Conservation (phyloP, 2,329 filamentous ascomycete species). For the Myotisia sp. region DNA sequence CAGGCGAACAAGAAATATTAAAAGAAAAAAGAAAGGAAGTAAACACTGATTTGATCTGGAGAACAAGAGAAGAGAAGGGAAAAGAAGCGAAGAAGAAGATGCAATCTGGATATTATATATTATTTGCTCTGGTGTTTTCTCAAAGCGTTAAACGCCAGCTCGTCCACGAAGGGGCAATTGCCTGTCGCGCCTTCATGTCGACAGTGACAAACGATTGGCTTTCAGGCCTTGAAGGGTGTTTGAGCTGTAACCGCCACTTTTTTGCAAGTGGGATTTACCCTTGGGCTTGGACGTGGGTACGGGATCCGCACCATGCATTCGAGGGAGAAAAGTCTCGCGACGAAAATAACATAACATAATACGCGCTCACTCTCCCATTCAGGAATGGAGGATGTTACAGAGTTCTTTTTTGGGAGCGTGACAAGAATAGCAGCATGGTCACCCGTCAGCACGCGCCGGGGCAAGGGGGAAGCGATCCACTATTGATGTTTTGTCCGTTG, state of each 20-base stretch:
- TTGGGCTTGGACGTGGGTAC: neutral
- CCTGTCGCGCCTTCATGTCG: constrained; percentile 1
- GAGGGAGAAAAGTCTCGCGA: too few species aligned
- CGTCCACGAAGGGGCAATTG: too few species aligned
- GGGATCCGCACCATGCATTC: constrained; percentile 3
- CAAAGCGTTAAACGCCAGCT: too few species aligned
- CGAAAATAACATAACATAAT: too few species aligned
- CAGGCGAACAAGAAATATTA: constrained; percentile 4
- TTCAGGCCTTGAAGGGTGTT: neutral
- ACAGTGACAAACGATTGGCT: constrained; percentile 4
- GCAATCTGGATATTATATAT: constrained; percentile 4
- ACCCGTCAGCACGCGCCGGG: constrained; percentile 1
- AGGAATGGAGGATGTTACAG: constrained; percentile 5
- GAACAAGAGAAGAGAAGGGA: constrained; percentile 3
- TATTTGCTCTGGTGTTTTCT: too few species aligned
- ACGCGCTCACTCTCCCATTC: constrained; percentile 3
- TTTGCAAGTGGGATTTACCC: neutral
- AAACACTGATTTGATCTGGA: too few species aligned
- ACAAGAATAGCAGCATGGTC: constrained; percentile 5
- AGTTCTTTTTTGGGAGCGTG: too few species aligned
- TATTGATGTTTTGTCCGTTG: too few species aligned
- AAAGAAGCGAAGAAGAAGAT: neutral
- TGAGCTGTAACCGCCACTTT: constrained; percentile 3
- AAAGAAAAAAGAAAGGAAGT: constrained; percentile 4
- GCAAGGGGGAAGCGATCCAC: too few species aligned